Evolutionary conservation across 2,329 filamentous ascomycete species (phyloP).

Genomic region (Cercospora nicotianae): DNA sequence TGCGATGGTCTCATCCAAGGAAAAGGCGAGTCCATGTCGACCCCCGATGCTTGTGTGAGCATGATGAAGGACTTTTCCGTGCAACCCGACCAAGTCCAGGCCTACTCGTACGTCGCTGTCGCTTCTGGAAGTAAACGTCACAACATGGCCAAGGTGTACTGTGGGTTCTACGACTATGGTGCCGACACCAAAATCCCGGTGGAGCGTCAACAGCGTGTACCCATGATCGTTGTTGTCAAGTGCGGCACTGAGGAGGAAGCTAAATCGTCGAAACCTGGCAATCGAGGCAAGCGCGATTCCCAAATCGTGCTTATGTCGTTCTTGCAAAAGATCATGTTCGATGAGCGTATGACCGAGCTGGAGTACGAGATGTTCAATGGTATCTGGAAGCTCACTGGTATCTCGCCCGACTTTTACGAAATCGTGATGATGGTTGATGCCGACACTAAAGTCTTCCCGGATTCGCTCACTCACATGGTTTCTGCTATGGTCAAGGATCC

Average conservation of each 20-base stretch:
- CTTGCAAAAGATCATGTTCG: conserved; percentile 99
- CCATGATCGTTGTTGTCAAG: conserved; percentile 96
- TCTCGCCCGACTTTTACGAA: conserved; percentile 97
- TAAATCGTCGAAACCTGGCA: conserved; percentile 81
- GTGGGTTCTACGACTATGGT: conserved; percentile 97
- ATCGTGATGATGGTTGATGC: conserved; percentile 98
- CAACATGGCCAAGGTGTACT: conserved; percentile 99
- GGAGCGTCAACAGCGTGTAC: conserved; percentile 93
- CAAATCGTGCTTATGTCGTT: conserved; percentile 99
- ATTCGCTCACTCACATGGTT: conserved; percentile 97
- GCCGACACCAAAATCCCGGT: conserved; percentile 71
- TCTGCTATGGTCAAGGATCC: conserved; percentile 99
- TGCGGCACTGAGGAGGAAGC: conserved; percentile 89
- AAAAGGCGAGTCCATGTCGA: conserved; percentile 80
- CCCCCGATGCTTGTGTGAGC: conserved; percentile 81
- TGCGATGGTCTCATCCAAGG: conserved; percentile 98
- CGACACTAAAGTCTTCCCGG: conserved; percentile 98
- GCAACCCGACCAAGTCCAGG: conserved; percentile 75
- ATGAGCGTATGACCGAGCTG: conserved; percentile 98
- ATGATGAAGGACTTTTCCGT: conserved; percentile 95
- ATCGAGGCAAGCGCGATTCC: conserved; percentile 97
- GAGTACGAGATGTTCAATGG: conserved; percentile 99
- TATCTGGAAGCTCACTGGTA: conserved; percentile 97
- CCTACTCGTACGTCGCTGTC: conserved; percentile 95
- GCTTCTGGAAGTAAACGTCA: conserved; percentile 94